Evolutionary conservation across 371 early-diverging fungal genomes (phyloP).

Genomic region (Rhizomucor miehei): DNA sequence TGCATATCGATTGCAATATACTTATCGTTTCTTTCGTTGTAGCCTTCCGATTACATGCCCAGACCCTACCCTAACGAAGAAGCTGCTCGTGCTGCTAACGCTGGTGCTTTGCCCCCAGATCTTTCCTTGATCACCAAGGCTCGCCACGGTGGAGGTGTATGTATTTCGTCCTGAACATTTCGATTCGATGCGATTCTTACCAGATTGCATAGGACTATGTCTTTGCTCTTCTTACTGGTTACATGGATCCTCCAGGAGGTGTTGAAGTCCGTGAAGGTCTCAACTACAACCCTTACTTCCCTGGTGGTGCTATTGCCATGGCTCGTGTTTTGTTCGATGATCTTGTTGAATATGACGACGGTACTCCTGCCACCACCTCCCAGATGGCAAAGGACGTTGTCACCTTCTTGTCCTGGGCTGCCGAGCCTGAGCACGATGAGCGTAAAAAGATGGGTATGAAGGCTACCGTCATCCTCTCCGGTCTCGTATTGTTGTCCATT

Average conservation of each 20-base stretch:
- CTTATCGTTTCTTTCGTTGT: slow-evolving; percentile 9
- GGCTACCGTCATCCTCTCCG: slow-evolving; percentile 67
- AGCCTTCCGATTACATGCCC: slow-evolving; percentile 92
- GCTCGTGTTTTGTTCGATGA: slow-evolving; percentile 93
- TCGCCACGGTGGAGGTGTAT: slow-evolving; percentile 89
- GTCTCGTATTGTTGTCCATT: slow-evolving; percentile 61
- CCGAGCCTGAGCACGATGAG: slow-evolving; percentile 96
- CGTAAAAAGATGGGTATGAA: slow-evolving; percentile 96
- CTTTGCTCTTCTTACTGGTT: slow-evolving; percentile 93
- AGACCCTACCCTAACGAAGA: slow-evolving; percentile 96
- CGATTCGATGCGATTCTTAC: not conserved
- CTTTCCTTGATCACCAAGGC: slow-evolving; percentile 94
- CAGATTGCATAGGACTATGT: slow-evolving; percentile 72
- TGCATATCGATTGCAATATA: not conserved
- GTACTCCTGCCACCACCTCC: slow-evolving; percentile 94
- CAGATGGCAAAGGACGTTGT: slow-evolving; percentile 98
- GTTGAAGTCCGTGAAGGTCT: slow-evolving; percentile 93
- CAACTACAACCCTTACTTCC: slow-evolving; percentile 99
- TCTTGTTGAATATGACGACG: slow-evolving; percentile 96
- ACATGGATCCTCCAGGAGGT: slow-evolving; percentile 95
- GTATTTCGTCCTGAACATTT: slow-evolving; percentile 6
- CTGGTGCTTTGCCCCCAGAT: slow-evolving; percentile 96
- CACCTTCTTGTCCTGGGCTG: slow-evolving; percentile 92
- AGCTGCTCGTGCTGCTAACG: slow-evolving; percentile 95
- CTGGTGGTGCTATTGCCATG: slow-evolving; percentile 98